phyloP scores from a whole-genome alignment of 75 land plant species.

The Cunninghamia lanceolata region DNA sequence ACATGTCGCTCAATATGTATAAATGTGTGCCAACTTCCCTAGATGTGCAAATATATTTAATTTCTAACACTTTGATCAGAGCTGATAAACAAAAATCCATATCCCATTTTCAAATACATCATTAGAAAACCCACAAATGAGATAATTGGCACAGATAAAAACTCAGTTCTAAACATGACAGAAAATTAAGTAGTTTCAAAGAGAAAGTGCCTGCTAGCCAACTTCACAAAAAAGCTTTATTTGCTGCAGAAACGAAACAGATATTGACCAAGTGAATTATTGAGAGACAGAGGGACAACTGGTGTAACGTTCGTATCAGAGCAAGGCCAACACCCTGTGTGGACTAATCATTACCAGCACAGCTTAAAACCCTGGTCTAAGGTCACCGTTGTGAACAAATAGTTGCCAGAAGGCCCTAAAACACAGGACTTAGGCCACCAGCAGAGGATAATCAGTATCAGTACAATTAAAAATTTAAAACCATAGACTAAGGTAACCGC shows the following conservation, averaged over 20 bases:
- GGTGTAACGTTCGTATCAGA: background rate
- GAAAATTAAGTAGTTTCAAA: background rate
- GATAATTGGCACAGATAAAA: background rate
- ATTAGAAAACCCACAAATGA: background rate
- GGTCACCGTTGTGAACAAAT: background rate
- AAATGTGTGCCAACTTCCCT: background rate
- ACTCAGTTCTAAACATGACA: background rate
- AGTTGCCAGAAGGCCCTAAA: too few relatives aligned
- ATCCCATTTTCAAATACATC: background rate
- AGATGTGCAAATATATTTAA: background rate
- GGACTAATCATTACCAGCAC: background rate
- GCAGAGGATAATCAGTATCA: too few relatives aligned
- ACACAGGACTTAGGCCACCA: too few relatives aligned
- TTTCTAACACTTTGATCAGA: background rate
- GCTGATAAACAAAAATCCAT: background rate
- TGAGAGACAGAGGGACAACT: background rate
- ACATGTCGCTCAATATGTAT: background rate
- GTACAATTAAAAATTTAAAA: too few relatives aligned
- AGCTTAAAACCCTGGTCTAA: background rate
- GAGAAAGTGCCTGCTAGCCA: background rate
- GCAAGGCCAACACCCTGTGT: background rate
- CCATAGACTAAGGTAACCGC: too few relatives aligned
- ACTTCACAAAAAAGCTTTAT: background rate
- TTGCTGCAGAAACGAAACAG: background rate
- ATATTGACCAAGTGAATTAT: background rate